Base-by-base conservation (phyloP, 2,329 filamentous ascomycete genomes). In the Lachnellula cervina region DNA sequence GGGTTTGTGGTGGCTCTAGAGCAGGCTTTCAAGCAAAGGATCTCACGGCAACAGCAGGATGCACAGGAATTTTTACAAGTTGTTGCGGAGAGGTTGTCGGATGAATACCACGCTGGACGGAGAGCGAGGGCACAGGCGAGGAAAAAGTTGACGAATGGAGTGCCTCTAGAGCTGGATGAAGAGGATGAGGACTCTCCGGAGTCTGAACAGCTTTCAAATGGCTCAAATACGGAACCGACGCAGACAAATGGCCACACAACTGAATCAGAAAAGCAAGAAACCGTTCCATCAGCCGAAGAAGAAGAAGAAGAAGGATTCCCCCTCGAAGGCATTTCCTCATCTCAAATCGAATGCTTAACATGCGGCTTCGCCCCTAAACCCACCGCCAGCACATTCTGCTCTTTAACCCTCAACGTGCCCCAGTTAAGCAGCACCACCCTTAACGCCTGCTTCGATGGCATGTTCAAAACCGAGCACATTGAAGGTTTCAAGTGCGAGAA, bases 31-130 rank as follows among this genome's bases (percentile, higher is more conserved):
- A 84, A 84, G 54, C 93, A 95, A 66, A 85, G 89, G 65, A 96
- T 99, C 65, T 97, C 89, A 69, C 81, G 93, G 52, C 90, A 94
- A 69, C 94, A 99, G 73, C 94, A 99, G 72, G 94, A 99, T 75
- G 94, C 94, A 11, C 94, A 99, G 69, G 94, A 99, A 71, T 97
- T 99, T 61, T 74, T 99, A 54, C 94, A 99, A 74, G 87, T 97
- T 49, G 87, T 99, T 13, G 88, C 90, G 2, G 93, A 99, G 74
- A 82, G 93, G 51, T 77, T 99, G 54, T 91, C 90, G 66, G 94
- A 99, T 68, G 94, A 99, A 72, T 96, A 97, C 67, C 86, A 95
- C 69, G 91, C 91, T 4, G 91, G 90, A 1, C 80, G 82, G 65
- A 82, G 87, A 68, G 91, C 90, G 13, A 80, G 92, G 60, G 76